A percentile compares a stretch with the other conserved stretches of the same genome.
Conservation (phyloP, 2,329 filamentous ascomycete species). For the Pseudogymnoascus sp. region DNA sequence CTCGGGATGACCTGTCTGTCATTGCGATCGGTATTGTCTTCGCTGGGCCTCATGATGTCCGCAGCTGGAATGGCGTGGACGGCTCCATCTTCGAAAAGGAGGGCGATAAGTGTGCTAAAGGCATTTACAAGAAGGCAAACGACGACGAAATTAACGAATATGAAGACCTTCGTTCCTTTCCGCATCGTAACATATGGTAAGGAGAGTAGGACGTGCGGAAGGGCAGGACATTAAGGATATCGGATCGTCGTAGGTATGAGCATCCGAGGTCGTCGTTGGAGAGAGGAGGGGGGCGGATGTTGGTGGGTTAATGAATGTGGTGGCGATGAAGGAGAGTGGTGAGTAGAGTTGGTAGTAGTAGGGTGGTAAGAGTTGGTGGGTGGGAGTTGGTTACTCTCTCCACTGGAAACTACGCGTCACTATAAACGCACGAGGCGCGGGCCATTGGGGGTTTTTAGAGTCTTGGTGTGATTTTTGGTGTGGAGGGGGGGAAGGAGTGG, state of each 20-base stretch:
- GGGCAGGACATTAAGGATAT: slow-evolving; percentile 1
- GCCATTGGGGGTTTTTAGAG: background rate
- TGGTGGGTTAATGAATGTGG: background rate
- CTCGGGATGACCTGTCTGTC: slow-evolving; percentile 59
- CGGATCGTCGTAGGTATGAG: background rate
- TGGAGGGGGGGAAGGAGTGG: background rate
- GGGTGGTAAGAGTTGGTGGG: background rate
- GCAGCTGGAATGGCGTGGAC: slow-evolving; percentile 57
- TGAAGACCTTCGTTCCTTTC: slow-evolving; percentile 27
- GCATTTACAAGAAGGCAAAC: slow-evolving; percentile 56
- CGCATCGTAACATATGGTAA: slow-evolving; percentile 23
- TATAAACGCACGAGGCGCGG: slow-evolving; percentile 7
- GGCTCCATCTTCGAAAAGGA: slow-evolving; percentile 60
- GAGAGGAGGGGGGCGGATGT: background rate
- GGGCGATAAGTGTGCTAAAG: slow-evolving; percentile 62
- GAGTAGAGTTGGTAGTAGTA: background rate
- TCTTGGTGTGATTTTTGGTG: background rate
- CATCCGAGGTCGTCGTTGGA: background rate
- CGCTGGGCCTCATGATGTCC: slow-evolving; percentile 58
- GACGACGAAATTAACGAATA: slow-evolving; percentile 53
- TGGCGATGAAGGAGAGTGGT: background rate
- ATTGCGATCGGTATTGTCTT: slow-evolving; percentile 46
- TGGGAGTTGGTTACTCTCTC: background rate
- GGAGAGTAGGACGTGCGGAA: background rate
- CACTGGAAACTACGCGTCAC: background rate